phyloP scores from a whole-genome alignment of 768 basidiomycete genomes.

The Lactarius hatsudake region DNA sequence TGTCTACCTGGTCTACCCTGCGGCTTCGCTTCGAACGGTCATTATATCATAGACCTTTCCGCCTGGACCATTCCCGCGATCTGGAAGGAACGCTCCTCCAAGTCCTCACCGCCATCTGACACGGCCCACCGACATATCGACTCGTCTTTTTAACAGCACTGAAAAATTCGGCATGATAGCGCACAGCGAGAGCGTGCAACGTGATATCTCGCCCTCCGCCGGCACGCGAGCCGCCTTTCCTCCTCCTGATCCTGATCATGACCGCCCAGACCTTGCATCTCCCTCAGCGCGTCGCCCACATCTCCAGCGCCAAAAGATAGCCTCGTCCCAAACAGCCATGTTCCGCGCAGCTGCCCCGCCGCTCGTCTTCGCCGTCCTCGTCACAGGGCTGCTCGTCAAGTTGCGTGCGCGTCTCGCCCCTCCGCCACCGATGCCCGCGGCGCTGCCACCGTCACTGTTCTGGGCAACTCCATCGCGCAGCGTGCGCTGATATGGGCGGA shows the following conservation, averaged over 20 bases:
- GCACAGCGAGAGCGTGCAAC: too few relatives aligned
- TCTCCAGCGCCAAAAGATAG: background rate
- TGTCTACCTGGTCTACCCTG: too few relatives aligned
- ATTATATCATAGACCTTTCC: too few relatives aligned
- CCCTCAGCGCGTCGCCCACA: background rate
- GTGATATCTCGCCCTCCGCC: background rate
- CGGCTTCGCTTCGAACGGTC: too few relatives aligned
- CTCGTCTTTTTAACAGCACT: too few relatives aligned
- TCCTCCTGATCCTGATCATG: background rate
- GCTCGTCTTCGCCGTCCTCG: constrained; percentile 8
- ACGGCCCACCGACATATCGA: too few relatives aligned
- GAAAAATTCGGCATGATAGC: too few relatives aligned
- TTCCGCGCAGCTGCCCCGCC: constrained; percentile 15
- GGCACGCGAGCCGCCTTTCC: too few relatives aligned
- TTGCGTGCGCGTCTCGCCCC: constrained; percentile 10
- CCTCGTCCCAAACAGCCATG: background rate
- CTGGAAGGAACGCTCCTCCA: too few relatives aligned
- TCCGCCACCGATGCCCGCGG: background rate
- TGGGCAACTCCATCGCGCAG: constrained; percentile 3
- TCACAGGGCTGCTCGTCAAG: constrained; percentile 15
- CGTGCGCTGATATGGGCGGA: constrained; percentile 21
- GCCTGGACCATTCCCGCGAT: too few relatives aligned
- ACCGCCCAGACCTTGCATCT: background rate
- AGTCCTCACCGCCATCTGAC: too few relatives aligned
- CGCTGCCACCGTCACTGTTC: background rate